A percentile compares a stretch with the other conserved stretches of the same genome.
Evolutionary conservation across 2,329 filamentous ascomycete species (phyloP).

Genomic region (Periconia sp.): DNA sequence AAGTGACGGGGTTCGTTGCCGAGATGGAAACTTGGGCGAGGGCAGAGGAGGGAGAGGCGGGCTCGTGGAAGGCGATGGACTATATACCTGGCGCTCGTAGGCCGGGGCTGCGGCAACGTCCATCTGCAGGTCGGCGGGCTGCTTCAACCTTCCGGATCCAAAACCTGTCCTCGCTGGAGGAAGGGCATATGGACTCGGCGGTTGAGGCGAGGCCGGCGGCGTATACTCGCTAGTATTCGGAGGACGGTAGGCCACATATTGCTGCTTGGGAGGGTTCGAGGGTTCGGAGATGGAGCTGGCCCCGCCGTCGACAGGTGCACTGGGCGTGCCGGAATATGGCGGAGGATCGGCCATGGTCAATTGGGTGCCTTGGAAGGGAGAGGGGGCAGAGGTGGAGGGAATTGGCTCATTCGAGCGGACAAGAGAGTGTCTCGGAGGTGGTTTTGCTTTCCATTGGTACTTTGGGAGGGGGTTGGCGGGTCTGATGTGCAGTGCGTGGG

Average conservation of each 20-base stretch:
- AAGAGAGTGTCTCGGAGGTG: slow-evolving; percentile 22
- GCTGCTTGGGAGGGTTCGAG: slow-evolving; percentile 17
- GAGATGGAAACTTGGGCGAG: slow-evolving; percentile 49
- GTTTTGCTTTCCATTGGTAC: slow-evolving; percentile 32
- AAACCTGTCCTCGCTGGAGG: slow-evolving; percentile 28
- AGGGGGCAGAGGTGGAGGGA: slow-evolving; percentile 11
- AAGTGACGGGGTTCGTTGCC: slow-evolving; percentile 50
- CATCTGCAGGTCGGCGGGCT: slow-evolving; percentile 38
- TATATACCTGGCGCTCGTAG: slow-evolving; percentile 36
- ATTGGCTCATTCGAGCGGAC: slow-evolving; percentile 37
- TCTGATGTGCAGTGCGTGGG: too few relatives aligned
- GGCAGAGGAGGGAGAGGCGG: slow-evolving; percentile 42
- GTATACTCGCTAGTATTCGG: slow-evolving; percentile 37
- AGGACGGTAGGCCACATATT: slow-evolving; percentile 32
- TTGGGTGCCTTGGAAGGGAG: slow-evolving; percentile 13
- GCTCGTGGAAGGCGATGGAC: slow-evolving; percentile 36
- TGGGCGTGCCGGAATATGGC: slow-evolving; percentile 22
- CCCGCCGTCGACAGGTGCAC: slow-evolving; percentile 13
- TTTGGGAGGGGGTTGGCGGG: too few relatives aligned
- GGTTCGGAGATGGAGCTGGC: slow-evolving; percentile 15
- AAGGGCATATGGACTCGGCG: slow-evolving; percentile 22
- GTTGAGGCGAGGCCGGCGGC: slow-evolving; percentile 40
- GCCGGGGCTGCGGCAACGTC: slow-evolving; percentile 28
- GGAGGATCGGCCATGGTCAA: slow-evolving; percentile 37
- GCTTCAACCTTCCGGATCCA: slow-evolving; percentile 26